Evolutionary conservation across 352 stramenopile species (phyloP).

Genomic region (Ophiocytium majus): DNA sequence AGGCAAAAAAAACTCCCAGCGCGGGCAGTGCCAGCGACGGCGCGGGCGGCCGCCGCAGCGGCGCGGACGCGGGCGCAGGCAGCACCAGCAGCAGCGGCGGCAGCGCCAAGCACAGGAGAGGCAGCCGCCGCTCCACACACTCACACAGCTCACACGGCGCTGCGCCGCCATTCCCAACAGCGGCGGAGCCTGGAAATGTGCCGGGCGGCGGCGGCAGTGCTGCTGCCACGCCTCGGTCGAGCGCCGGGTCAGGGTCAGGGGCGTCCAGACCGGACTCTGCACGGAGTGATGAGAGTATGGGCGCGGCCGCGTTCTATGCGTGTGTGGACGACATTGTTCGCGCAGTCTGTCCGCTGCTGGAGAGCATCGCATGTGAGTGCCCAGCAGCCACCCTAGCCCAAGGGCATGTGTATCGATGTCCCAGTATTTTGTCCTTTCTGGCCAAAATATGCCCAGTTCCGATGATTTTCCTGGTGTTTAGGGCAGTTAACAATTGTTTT

Average conservation of each 20-base stretch:
- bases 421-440: too few relatives aligned
- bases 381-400: too few relatives aligned
- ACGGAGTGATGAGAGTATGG: background rate
- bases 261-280: background rate
- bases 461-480: too few relatives aligned
- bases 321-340: slow-evolving; percentile 17
- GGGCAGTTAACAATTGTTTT: too few relatives aligned
- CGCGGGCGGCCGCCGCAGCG: background rate
- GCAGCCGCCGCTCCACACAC: background rate
- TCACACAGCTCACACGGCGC: background rate
- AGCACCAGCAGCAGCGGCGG: background rate
- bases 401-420: too few relatives aligned
- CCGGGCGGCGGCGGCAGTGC: background rate
- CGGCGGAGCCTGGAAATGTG: background rate
- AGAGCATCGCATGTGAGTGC: slow-evolving; percentile 16
- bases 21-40: background rate
- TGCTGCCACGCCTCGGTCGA: background rate
- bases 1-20: too few relatives aligned
- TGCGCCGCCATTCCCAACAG: background rate
- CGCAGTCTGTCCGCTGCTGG: slow-evolving; percentile 5
- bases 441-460: too few relatives aligned
- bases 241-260: background rate
- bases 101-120: background rate
- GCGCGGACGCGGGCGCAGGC: background rate
- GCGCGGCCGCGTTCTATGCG: slow-evolving; percentile 3